Base-by-base conservation (phyloP, 768 basidiomycete species). In the Plicaturopsis crispa region DNA sequence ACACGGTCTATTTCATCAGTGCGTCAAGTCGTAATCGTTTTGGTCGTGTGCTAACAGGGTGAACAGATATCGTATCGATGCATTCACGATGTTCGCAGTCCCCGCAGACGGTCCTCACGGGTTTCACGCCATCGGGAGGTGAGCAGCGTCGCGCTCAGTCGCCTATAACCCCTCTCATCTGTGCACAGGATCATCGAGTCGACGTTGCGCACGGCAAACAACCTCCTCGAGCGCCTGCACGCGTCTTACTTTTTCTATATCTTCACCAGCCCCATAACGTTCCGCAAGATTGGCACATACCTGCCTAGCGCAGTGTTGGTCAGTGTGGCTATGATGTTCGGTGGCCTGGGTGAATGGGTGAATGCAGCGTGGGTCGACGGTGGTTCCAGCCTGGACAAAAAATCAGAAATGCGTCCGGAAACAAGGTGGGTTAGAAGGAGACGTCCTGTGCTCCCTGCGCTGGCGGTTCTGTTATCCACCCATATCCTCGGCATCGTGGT, bases 191-290 rank as follows among this genome's bases (percentile, higher is more conserved):
- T 83, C 32, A 54, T 92, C 24, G 96, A 99, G 62, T 91, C 90
- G 1, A 80, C 85, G 11, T 69, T 96, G 22, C 76, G 93, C 41
- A 87, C 92, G 11, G 76, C 80, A 54, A 97, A 96, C 60, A 99
- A 99, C 54, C 73, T 98, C 5, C 72, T 97, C 14, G 96, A 99
- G 54, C 80, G 96, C 12, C 76, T 98, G 16, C 96, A 99, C 56
- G 93, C 93, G 2, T 98, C 94, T 0, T 93, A 94, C 62, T 97
- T 98, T 67, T 92, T 98, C 65, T 98, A 93, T 62, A 68, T 98
- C 44, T 49, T 62, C 16, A 54, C 59, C 10, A 60, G 65, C 26
- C 69, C 78, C 1, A 65, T 61, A 4, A 72, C 69, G 2, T 96
- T 94, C 62, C 72, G 90, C 48, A 87, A 93, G 54, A 90, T 98